Evolutionary conservation across 805 yeast genomes (phyloP), one percentile per base, ranked within the genome.

Genomic region (Suhomyces sp.): DNA sequence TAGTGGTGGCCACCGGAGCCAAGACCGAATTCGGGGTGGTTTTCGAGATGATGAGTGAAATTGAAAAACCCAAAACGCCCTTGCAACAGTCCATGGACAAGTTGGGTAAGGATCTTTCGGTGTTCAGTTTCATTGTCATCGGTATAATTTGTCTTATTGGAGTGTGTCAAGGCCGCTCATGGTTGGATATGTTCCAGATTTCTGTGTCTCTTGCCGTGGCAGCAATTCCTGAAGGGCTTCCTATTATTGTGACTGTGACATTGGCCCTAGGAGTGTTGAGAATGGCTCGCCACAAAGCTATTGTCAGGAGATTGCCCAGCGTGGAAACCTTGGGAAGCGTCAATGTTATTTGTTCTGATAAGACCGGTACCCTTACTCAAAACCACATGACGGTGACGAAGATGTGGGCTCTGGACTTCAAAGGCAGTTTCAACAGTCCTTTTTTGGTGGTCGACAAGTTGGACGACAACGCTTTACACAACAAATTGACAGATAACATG

Each of bases 151-250:
- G 97, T 62, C 65, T 94, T 22, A 79, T 94, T 60, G 99, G 99
- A 54, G 79, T 94, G 19, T 54, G 90, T 47, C 97, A 94, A 73
- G 98, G 99, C 47, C 87, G 96, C 57, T 81, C 88, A 8, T 92
- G 97, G 97, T 79, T 94, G 53, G 98, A 94, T 57, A 94, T 96
- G 97, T 93, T 94, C 73, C 97, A 93, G 69, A 91, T 94, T 54
- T 90, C 97, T 1, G 99, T 94, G 8, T 91, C 97, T 1, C 78
- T 94, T 57, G 99, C 99, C 2, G 99, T 94, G 17, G 99, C 99
- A 48, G 99, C 99, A 3, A 94, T 94, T 61, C 99, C 99, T 5
- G 99, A 94, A 71, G 99, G 99, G 51, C 80, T 94, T 60, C 99
- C 99, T 0, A 94, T 94, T 63, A 94, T 94, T 68, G 99, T 94